Percentiles rank a stretch among this genome's conserved stretches.
Conservation (phyloP, 257 asterid species). For the Nicotiana otophora region DNA sequence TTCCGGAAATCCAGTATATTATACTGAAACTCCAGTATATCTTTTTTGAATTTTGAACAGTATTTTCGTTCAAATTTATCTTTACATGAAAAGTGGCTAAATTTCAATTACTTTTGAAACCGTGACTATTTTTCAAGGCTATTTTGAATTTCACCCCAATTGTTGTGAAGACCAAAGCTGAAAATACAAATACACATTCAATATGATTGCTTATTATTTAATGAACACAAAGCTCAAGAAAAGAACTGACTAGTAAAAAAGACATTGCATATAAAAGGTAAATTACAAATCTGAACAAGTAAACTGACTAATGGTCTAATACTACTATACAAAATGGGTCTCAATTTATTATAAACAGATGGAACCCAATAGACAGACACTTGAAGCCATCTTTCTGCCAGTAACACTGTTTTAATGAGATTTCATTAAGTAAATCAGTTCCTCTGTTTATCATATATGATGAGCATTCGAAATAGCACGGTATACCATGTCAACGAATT, state of each 20-base stretch:
- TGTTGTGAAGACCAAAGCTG: background rate
- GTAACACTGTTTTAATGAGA: background rate
- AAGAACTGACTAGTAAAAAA: background rate
- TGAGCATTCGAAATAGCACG: constrained; percentile 61
- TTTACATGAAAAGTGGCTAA: no score
- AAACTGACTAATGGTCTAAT: background rate
- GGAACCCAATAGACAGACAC: background rate
- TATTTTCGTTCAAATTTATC: no score
- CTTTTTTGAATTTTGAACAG: no score
- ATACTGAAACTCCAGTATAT: no score
- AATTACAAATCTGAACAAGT: background rate
- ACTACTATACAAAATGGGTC: background rate
- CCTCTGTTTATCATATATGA: constrained; percentile 24
- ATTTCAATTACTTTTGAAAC: no score
- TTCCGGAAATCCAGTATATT: no score
- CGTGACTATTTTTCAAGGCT: no score
- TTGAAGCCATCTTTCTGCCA: background rate
- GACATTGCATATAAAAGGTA: background rate
- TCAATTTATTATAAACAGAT: background rate
- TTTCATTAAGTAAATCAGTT: background rate
- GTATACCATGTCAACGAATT: constrained; percentile 75
- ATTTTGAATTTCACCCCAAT: no score
- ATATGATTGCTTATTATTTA: background rate
- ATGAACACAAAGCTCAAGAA: background rate
- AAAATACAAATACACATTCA: background rate